Conservation (phyloP, 768 basidiomycete genomes). For the Lactarius quietus region DNA sequence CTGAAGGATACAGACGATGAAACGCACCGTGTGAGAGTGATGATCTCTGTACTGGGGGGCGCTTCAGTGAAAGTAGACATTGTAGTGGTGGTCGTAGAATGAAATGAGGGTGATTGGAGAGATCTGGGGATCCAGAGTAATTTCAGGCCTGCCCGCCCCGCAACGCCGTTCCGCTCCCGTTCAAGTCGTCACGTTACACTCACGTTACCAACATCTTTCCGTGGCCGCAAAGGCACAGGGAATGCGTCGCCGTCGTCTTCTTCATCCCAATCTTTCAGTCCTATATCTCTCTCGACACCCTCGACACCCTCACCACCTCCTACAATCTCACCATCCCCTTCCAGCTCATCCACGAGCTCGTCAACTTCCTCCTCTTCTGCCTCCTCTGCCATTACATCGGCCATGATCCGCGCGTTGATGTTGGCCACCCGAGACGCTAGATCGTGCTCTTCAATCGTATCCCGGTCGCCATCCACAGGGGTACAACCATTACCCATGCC, state of each 20-base stretch:
- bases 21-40: constrained; percentile 85
- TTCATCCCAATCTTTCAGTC: constrained; percentile 37
- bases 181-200: constrained; percentile 45
- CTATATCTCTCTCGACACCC: neutral
- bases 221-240: constrained; percentile 64
- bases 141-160: neutral
- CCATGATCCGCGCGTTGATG: constrained; percentile 72
- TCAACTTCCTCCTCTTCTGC: constrained; percentile 42
- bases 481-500: constrained; percentile 19
- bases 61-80: constrained; percentile 43
- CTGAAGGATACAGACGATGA: constrained; percentile 5
- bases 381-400: constrained; percentile 66
- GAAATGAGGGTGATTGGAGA: constrained; percentile 16
- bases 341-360: constrained; percentile 33
- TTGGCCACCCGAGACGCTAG: constrained; percentile 68
- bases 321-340: constrained; percentile 33
- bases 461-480: constrained; percentile 7
- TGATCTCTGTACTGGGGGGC: constrained; percentile 77
- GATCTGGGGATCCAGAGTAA: constrained; percentile 14
- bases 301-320: constrained; percentile 18
- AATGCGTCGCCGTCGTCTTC: constrained; percentile 64
- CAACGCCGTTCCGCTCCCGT: constrained; percentile 6
- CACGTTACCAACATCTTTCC: constrained; percentile 70
- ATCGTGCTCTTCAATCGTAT: constrained; percentile 11
- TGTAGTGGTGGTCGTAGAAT: constrained; percentile 14